Percentiles rank a stretch among this genome's conserved stretches.
phyloP scores from a whole-genome alignment of 1,284 basidiomycete genomes.

The Puccinia novopanici region DNA sequence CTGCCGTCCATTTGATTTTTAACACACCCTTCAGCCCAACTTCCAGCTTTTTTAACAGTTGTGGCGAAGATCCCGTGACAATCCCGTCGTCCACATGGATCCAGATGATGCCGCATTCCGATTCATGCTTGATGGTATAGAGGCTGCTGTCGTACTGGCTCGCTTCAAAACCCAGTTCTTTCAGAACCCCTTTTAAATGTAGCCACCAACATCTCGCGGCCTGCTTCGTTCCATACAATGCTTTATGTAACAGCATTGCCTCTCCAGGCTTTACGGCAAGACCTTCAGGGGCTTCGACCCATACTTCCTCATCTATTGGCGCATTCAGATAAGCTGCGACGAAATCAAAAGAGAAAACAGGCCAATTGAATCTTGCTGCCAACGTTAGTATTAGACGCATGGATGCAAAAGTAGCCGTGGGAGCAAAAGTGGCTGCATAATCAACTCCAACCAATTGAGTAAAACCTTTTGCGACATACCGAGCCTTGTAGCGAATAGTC shows the following conservation, averaged over 20 bases:
- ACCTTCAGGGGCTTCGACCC: conserved; percentile 10
- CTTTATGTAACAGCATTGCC: too few relatives aligned
- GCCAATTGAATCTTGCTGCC: neutral
- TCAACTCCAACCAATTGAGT: neutral
- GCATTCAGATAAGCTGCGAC: too few relatives aligned
- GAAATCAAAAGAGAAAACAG: conserved; percentile 22
- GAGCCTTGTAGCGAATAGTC: neutral
- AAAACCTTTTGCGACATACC: neutral
- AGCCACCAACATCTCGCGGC: conserved; percentile 1
- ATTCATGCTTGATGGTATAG: neutral
- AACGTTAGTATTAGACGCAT: neutral
- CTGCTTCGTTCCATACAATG: conserved; percentile 5
- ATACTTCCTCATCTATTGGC: conserved; percentile 12
- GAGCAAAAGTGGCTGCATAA: neutral
- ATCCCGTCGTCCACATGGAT: too few relatives aligned
- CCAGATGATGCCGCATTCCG: neutral
- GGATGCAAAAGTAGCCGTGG: conserved; percentile 8
- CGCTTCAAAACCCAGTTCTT: neutral
- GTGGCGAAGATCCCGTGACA: neutral
- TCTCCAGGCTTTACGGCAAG: neutral
- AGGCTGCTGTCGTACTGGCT: neutral
- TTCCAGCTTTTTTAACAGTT: neutral
- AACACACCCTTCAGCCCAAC: neutral
- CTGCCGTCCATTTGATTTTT: neutral
- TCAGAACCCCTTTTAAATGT: neutral